Conservation (phyloP, 169 alveolate genomes). For the Cystoisospora suis region DNA sequence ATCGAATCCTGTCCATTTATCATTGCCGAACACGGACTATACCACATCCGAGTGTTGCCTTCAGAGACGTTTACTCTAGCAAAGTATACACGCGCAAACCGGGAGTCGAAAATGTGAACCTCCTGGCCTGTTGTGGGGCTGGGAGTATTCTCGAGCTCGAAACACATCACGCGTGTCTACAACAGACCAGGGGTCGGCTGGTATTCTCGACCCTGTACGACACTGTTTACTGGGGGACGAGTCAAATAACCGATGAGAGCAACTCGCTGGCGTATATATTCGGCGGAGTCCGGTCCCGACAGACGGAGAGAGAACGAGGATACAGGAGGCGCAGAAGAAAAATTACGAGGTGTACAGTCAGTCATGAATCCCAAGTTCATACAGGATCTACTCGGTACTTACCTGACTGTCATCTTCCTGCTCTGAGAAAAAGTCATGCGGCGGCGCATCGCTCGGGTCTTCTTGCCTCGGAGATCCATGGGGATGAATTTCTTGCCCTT, state of each 20-base stretch:
- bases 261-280: neutral
- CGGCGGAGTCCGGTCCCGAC: neutral
- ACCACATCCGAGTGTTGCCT: neutral
- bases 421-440: conserved; percentile 87
- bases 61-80: no score
- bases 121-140: no score
- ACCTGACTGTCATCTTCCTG: conserved; percentile 84
- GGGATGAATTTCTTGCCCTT: conserved; percentile 85
- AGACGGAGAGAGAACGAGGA: neutral
- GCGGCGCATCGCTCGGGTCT: conserved; percentile 91
- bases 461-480: conserved; percentile 88
- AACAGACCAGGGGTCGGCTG: no score
- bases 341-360: no score
- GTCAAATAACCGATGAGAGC: neutral
- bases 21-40: neutral
- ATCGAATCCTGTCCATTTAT: neutral
- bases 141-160: no score
- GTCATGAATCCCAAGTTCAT: neutral
- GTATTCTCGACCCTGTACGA: neutral
- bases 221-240: neutral
- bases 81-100: no score
- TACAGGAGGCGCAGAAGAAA: neutral
- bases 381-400: neutral
- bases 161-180: no score
- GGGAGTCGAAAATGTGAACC: no score